Percentiles rank a stretch among this genome's conserved stretches.
Conservation (phyloP, 148 eudicot species). For the Polygonum maritimum region DNA sequence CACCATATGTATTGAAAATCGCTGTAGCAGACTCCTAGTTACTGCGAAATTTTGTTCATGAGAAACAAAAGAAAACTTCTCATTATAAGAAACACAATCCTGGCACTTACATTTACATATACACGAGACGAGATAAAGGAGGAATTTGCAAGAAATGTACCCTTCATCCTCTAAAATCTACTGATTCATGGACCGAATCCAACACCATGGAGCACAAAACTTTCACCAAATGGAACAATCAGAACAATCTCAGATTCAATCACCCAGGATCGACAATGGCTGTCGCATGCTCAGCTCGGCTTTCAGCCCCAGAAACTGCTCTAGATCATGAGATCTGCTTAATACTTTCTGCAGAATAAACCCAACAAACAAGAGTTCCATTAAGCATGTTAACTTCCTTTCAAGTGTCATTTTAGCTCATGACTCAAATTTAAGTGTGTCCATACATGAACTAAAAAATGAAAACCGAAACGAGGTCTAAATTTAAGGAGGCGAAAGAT, state of each 20-base stretch:
- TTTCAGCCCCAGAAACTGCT: conserved; percentile 64
- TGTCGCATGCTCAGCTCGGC: conserved; percentile 98
- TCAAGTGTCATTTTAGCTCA: no score
- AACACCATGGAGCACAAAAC: neutral
- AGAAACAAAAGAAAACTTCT: neutral
- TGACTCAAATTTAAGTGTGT: no score
- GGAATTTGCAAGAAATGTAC: no score
- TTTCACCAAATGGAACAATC: neutral
- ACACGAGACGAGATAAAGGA: neutral
- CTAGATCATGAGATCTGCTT: conserved; percentile 60
- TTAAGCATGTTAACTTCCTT: neutral
- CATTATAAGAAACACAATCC: neutral
- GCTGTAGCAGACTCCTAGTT: neutral
- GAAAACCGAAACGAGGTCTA: no score
- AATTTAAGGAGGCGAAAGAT: neutral
- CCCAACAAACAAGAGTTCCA: neutral
- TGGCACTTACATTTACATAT: conserved; percentile 2
- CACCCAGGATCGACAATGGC: conserved; percentile 71
- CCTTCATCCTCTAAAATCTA: neutral
- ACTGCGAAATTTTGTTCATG: neutral
- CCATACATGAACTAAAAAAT: neutral
- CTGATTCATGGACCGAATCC: neutral
- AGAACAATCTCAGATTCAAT: conserved; percentile 18
- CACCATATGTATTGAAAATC: neutral
- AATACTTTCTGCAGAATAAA: conserved; percentile 53